Base-by-base conservation (phyloP, 192 early-diverging fungal genomes). In the Entomortierella beljakovae region DNA sequence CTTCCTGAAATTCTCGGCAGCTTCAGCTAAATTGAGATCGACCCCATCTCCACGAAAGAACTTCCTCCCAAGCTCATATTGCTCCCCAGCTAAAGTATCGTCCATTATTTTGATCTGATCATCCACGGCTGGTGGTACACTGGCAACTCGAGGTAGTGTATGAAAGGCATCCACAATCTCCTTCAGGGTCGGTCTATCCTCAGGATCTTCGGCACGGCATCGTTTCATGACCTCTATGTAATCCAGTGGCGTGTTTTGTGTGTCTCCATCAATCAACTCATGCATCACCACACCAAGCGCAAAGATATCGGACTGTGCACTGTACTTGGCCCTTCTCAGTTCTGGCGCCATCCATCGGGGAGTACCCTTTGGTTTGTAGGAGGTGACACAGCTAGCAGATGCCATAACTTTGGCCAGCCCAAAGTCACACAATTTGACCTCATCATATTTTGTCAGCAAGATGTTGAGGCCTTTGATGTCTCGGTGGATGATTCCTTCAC, bases 31-130 rank as follows among this genome's bases (percentile, higher is more conserved):
- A 29, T 81, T 81, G 18, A 67, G 46, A 7, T 81, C 73, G 13
- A 79, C 66, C 1, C 80, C 83, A 40, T 81, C 59, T 22, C 83
- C 83, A 7, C 69, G 50, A 20, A 74, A 52, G 34, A 56, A 81
- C 1, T 61, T 35, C 1, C 68, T 26, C 16, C 69, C 83, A 1
- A 72, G 54, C 40, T 84, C 80, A 42, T 84, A 84, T 25, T 84
- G 73, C 11, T 80, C 80, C 35, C 81, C 73, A 25, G 80, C 35
- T n/a, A n/a, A n/a, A n/a, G n/a, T n/a, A n/a, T n/a, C n/a, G n/a
- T n/a, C n/a, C n/a, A n/a, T n/a, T n/a, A n/a, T n/a, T n/a, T n/a
- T n/a, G n/a, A n/a, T n/a, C n/a, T n/a, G n/a, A n/a, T n/a, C n/a
- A 38, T 38, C 37, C 6, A 38, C 13, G 37, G 37, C 13, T 38